phyloP scores from a whole-genome alignment of 1,139 yeast genomes.

The Tardiomyces digboiensis region DNA sequence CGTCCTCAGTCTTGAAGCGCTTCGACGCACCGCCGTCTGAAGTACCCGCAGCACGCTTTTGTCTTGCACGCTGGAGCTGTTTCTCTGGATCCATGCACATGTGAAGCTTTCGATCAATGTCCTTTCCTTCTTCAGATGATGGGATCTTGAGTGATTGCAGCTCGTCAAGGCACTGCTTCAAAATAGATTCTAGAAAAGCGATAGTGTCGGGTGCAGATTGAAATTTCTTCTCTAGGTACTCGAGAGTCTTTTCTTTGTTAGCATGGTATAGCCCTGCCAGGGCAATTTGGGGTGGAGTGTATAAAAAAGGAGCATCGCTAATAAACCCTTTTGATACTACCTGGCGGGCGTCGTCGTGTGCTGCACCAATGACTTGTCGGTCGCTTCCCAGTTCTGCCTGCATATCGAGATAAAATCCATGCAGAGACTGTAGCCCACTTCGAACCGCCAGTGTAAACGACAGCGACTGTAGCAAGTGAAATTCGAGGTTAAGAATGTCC shows the following conservation, averaged over 20 bases:
- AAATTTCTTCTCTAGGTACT: slow-evolving; percentile 56
- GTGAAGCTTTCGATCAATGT: slow-evolving; percentile 26
- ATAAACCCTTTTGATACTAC: slow-evolving; percentile 56
- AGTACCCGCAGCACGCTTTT: not conserved
- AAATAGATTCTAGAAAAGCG: slow-evolving; percentile 10
- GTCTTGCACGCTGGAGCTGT: slow-evolving; percentile 1
- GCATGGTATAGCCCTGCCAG: slow-evolving; percentile 68
- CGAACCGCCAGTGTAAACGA: slow-evolving; percentile 77
- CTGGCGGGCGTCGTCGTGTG: slow-evolving; percentile 59
- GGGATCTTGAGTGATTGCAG: slow-evolving; percentile 11
- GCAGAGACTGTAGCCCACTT: slow-evolving; percentile 79
- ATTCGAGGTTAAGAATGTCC: slow-evolving; percentile 71
- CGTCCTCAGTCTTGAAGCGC: not conserved
- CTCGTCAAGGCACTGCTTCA: slow-evolving; percentile 15
- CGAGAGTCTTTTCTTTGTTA: slow-evolving; percentile 53
- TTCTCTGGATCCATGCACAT: slow-evolving; percentile 13
- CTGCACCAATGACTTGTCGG: slow-evolving; percentile 16
- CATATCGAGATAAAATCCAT: slow-evolving; percentile 86
- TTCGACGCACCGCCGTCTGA: not conserved
- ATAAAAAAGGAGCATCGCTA: slow-evolving; percentile 68
- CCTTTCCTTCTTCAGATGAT: slow-evolving; percentile 20
- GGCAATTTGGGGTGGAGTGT: slow-evolving; percentile 93
- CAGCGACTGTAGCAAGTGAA: slow-evolving; percentile 60
- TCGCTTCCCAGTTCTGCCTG: slow-evolving; percentile 45
- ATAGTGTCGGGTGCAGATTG: not conserved